Evolutionary conservation across 495 filamentous ascomycete genomes (phyloP), one percentile per base, ranked within the genome.

Genomic region (Penicillium tannophilum): DNA sequence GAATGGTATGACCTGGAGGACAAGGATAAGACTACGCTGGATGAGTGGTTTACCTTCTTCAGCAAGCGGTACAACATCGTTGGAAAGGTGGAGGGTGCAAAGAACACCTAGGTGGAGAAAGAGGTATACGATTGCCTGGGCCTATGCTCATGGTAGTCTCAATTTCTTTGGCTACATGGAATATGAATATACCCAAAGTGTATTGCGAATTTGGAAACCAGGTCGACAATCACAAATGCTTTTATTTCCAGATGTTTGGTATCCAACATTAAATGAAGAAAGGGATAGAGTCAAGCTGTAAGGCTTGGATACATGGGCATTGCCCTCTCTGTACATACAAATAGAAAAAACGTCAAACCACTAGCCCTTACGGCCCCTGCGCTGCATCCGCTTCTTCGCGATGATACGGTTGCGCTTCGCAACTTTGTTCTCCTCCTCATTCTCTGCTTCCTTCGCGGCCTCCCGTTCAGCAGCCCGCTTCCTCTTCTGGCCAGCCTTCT

Each of bases 21-120:
- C n/a, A 91, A 93, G 75, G 86, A 97, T 70, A 91, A 97, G 77
- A 82, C 79, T 26, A 85, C 88, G 14, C 77, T 99, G 42, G 80
- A 90, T 23, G 95, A 98, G 68, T 99, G 94, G 94, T 87, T 84
- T 53, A 95, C 88, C 4, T 98, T 96, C 77, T 98, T 98, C 77
- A 88, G 86, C 64, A 98, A 97, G 76, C 81, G 94, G 42, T 98
- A 98, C 70, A 97, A 93, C 66, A 85, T 97, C 55, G 88, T 97
- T 42, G 94, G 94, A 33, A 84, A 84, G 70, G 89, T 96, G 9
- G 72, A 87, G 61, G 72, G 70, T 52, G 76, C 76, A 6, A 72
- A 59, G 33, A 78, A 78, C 55, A 67, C 58, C 41, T 73, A 58
- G 63, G 31, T n/a, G n/a, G 14, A 19, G 12, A 14, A n/a, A 17